Base-by-base conservation (phyloP, 2,329 filamentous ascomycete species). In the Ustulina deusta region DNA sequence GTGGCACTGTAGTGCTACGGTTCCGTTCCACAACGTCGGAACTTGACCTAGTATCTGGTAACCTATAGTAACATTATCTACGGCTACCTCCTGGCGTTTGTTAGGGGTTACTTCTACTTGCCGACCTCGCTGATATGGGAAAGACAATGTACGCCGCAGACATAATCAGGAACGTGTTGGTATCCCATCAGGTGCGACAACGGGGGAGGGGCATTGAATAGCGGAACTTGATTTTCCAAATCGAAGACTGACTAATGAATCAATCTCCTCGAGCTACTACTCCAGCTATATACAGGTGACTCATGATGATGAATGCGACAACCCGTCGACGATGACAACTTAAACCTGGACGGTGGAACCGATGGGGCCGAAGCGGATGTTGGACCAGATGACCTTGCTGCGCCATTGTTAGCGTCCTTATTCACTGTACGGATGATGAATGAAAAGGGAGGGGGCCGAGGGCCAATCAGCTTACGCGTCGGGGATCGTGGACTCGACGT, bases 311-410 rank as follows among this genome's bases (percentile, higher is more conserved):
- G 59, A 44, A 60, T 49, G 32, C 38, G 42, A 36, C 15, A 34
- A 57, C 11, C n/a, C 38, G 57, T 36, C 20, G 44, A 56, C 36
- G 32, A 27, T 57, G 49, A 11, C 17, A 34, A 52, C 51, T 70
- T 76, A 76, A 65, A 75, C 73, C 46, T 65, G 20, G 65, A 78
- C 84, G 69, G 83, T 86, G 13, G 81, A 83, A 69, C 81, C 81
- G 69, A 85, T 80, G 44, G 83, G 80, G 20, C 84, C 84, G 71
- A 83, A 79, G 77, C 81, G 83, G 76, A 86, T 84, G 78, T 85
- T 85, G 61, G 83, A 85, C 78, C 79, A 86, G 55, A 79, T 74
- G 63, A 85, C 83, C 71, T 80, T 78, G 65, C 84, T 77, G 56
- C 34, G 46, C 36, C 42, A 3, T 46, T 32, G 57, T 71, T 59